Conservation (phyloP, 129 eudicot genomes). For the Lactuca saligna region DNA sequence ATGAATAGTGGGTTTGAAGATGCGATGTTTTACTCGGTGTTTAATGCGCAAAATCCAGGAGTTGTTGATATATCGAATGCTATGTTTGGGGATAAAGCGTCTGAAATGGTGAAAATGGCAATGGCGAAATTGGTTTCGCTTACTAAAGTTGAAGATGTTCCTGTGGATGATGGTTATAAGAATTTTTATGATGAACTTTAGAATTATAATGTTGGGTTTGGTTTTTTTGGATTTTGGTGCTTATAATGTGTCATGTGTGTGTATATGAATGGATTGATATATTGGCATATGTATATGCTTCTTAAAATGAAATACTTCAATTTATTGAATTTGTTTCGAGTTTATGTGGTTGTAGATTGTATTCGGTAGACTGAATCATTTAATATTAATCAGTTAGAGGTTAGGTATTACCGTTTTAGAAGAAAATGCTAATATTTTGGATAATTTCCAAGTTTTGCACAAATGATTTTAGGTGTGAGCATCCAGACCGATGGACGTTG, state of each 20-base stretch:
- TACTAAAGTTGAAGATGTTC: conserved; percentile 33
- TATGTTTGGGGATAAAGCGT: conserved; percentile 37
- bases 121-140: conserved; percentile 37
- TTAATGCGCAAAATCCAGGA: conserved; percentile 83
- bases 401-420: too few relatives aligned
- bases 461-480: too few relatives aligned
- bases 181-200: conserved; percentile 15
- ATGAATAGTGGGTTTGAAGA: conserved; percentile 61
- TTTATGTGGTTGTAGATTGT: too few relatives aligned
- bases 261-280: conserved; percentile 14
- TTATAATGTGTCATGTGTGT: conserved; percentile 13
- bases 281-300: conserved; percentile 5
- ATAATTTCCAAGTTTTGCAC: too few relatives aligned
- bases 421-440: too few relatives aligned
- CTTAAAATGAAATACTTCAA: conserved; percentile 26
- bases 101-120: conserved; percentile 35
- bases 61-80: conserved; percentile 53
- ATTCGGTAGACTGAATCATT: too few relatives aligned
- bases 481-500: too few relatives aligned
- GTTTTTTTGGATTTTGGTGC: not conserved
- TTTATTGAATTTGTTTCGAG: too few relatives aligned
- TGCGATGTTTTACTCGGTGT: conserved; percentile 58
- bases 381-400: not conserved
- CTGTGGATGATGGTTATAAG: not conserved
- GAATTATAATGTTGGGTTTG: conserved; percentile 1